Evolutionary conservation across 768 basidiomycete species (phyloP), one percentile per base, ranked within the genome.

Genomic region (Termitomyces sp.): DNA sequence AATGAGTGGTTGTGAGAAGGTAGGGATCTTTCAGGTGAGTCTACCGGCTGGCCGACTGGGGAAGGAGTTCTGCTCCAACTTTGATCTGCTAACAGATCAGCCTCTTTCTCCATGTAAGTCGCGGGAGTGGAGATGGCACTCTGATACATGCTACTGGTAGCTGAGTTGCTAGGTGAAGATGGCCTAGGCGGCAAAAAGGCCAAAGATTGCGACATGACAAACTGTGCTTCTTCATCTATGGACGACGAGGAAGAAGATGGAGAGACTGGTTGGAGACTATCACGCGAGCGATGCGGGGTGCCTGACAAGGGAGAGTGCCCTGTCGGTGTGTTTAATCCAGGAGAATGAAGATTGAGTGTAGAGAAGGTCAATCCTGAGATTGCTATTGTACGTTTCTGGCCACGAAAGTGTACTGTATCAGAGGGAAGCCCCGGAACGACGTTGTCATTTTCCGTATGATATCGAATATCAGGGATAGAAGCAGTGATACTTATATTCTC

Each of bases 201-300:
- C 34, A 90, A 73, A 5, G 89, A 91, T 66, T 90, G 87, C 7
- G 88, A 86, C 88, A 91, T 90, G 52, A 79, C 72, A 64, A 82
- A 70, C 45, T 81, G 80, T 6, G 79, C 75, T 30, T 83, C 81
- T 61, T 89, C 86, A 59, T 91, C 88, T 37, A 88, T 66, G 32
- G 81, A 83, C 6, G 84, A 83, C 0, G 75, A 73, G 0, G 84
- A 85, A 11, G 84, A 84, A 23, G 72, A 66, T 27, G 79, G 76
- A 42, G 83, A 82, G 39, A 63, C 61, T n/a, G 76, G 63, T 9
- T 54, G 62, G 48, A 70, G 66, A 53, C 62, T 56, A 46, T 37
- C 43, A 14, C 30, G 44, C 17, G 56, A 46, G 14, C 32, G 21
- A 6, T 41, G 35, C 2, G 17, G 10, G 2, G 16, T 17, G 25